A percentile compares a stretch with the other conserved stretches of the same genome.
phyloP scores from a whole-genome alignment of 306 rosid species.

The Trichosanthes cucumerina region DNA sequence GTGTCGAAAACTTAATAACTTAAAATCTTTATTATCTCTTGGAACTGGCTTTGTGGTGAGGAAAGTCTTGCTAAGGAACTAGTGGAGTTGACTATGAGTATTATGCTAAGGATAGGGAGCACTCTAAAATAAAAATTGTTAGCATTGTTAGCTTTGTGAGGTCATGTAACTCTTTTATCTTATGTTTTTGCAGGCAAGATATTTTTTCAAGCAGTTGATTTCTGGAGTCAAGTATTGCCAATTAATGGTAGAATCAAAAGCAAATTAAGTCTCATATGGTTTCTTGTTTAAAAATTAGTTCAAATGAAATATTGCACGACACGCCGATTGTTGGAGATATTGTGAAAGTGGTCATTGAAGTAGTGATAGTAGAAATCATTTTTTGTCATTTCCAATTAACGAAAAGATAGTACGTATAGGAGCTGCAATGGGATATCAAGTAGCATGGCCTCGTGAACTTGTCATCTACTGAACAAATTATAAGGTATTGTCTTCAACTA shows the following conservation, averaged over 20 bases:
- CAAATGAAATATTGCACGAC: no score
- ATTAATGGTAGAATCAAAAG: not conserved
- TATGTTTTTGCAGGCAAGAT: not conserved
- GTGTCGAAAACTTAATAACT: not conserved
- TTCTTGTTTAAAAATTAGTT: not conserved
- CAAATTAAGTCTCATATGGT: not conserved
- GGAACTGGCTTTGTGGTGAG: not conserved
- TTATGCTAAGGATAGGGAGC: not conserved
- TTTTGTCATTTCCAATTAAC: no score
- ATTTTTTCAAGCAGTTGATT: slow-evolving; percentile 9
- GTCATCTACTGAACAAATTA: no score
- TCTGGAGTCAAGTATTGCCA: slow-evolving; percentile 5
- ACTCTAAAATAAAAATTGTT: not conserved
- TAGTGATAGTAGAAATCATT: no score
- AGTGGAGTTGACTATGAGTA: not conserved
- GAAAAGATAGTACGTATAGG: no score
- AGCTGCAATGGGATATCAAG: no score
- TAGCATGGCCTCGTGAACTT: no score
- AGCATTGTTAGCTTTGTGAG: not conserved
- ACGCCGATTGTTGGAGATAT: no score
- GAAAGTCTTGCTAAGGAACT: not conserved
- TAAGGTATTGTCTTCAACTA: no score
- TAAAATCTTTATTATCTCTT: not conserved
- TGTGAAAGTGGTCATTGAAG: no score
- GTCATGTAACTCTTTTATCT: not conserved